Percentiles rank a stretch among this genome's conserved stretches.
phyloP scores from a whole-genome alignment of 805 yeast species.

The Ogataea dorogensis region DNA sequence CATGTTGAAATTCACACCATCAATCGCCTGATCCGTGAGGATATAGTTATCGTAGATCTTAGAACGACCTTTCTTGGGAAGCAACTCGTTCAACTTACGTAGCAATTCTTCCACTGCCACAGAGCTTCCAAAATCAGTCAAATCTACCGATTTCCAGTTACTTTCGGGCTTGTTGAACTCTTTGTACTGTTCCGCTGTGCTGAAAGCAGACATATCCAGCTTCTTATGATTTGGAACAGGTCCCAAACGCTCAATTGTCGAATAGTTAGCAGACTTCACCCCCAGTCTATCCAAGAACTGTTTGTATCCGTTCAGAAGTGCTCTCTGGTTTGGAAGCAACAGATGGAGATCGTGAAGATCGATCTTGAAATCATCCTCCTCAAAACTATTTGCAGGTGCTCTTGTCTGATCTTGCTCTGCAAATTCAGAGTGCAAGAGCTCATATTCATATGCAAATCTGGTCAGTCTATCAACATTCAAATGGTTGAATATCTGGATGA shows the following conservation, averaged over 20 bases:
- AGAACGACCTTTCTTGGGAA: conserved; percentile 41
- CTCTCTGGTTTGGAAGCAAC: conserved; percentile 33
- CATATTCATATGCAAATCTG: conserved; percentile 59
- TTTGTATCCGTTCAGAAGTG: conserved; percentile 23
- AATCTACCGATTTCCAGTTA: conserved; percentile 21
- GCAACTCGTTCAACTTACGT: conserved; percentile 23
- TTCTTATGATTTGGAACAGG: not conserved
- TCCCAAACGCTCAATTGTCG: not conserved
- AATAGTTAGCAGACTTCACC: conserved; percentile 13
- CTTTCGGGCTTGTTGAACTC: conserved; percentile 26
- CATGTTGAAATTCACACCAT: conserved; percentile 38
- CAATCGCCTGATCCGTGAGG: conserved; percentile 48
- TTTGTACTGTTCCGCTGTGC: conserved; percentile 17
- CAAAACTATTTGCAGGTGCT: conserved; percentile 28
- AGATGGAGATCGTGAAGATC: conserved; percentile 21
- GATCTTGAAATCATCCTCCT: conserved; percentile 24
- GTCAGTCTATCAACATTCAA: conserved; percentile 50
- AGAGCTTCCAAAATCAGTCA: conserved; percentile 14
- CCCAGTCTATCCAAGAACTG: conserved; percentile 18
- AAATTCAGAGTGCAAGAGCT: conserved; percentile 38
- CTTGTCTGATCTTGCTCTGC: conserved; percentile 32
- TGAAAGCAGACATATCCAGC: conserved; percentile 6
- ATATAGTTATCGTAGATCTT: conserved; percentile 52
- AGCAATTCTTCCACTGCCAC: conserved; percentile 23
- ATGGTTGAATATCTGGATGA: conserved; percentile 50